Conservation (phyloP, 2,329 filamentous ascomycete genomes). For the Remersonia thermophila region DNA sequence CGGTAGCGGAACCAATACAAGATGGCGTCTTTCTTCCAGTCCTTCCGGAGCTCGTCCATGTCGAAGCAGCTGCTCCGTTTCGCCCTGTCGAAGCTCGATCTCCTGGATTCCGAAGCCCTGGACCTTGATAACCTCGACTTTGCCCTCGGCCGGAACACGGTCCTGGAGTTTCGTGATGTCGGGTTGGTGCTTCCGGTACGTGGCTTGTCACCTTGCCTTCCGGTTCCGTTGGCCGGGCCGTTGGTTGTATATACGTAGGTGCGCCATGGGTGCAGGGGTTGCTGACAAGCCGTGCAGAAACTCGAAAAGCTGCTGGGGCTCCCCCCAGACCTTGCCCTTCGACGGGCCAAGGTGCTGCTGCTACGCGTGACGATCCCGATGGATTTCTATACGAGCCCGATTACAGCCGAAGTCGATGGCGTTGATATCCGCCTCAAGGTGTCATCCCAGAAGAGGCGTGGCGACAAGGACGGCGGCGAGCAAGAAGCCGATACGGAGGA, state of each 20-base stretch:
- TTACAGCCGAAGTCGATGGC: constrained; percentile 69
- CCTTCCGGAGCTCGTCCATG: constrained; percentile 56
- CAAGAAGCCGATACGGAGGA: constrained; percentile 18
- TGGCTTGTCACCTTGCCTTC: constrained; percentile 9
- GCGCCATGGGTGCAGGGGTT: constrained; percentile 2
- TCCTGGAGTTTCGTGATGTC: constrained; percentile 78
- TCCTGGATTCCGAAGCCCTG: constrained; percentile 77
- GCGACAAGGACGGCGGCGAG: constrained; percentile 21
- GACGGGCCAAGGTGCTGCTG: constrained; percentile 60
- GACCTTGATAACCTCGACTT: constrained; percentile 80
- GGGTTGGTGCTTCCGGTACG: constrained; percentile 65
- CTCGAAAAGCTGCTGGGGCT: constrained; percentile 62
- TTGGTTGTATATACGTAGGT: constrained; percentile 1
- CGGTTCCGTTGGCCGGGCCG: too few relatives aligned
- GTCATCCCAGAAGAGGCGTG: constrained; percentile 23
- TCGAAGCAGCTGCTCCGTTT: constrained; percentile 84
- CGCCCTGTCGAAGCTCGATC: constrained; percentile 67
- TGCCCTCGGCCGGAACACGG: constrained; percentile 66
- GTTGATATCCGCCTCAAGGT: constrained; percentile 59
- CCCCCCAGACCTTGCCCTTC: constrained; percentile 57
- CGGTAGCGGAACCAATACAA: background rate
- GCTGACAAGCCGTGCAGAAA: constrained; percentile 44
- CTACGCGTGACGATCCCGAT: constrained; percentile 76
- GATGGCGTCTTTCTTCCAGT: constrained; percentile 64
- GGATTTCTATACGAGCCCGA: constrained; percentile 76